phyloP scores from a whole-genome alignment of 2,329 filamentous ascomycete genomes.

The Aspergillus unguis region DNA sequence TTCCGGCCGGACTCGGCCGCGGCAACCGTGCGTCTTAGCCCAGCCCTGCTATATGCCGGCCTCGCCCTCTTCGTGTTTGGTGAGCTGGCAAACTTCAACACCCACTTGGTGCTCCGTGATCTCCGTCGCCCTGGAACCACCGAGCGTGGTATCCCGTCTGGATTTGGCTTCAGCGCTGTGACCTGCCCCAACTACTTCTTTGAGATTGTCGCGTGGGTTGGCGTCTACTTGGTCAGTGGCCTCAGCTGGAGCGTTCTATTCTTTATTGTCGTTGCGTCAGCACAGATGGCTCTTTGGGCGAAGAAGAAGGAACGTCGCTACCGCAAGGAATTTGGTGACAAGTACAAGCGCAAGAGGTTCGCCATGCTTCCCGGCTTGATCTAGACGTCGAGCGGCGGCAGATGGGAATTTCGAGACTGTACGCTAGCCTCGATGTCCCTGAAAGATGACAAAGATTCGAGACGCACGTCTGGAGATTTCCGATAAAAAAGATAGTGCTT shows the following conservation, averaged over 20 bases:
- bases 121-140: slow-evolving; percentile 76
- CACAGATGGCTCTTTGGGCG: slow-evolving; percentile 84
- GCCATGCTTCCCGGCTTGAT: slow-evolving; percentile 76
- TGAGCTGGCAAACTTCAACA: slow-evolving; percentile 74
- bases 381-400: slow-evolving; percentile 40
- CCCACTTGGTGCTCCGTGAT: slow-evolving; percentile 74
- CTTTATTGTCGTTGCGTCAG: slow-evolving; percentile 69
- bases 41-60: slow-evolving; percentile 61
- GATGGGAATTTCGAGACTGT: background rate
- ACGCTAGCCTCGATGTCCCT: background rate
- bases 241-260: slow-evolving; percentile 69
- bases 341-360: slow-evolving; percentile 92
- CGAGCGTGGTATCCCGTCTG: slow-evolving; percentile 81
- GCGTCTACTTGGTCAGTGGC: slow-evolving; percentile 73
- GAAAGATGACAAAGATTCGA: background rate
- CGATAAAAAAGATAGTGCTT: too few relatives aligned
- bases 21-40: slow-evolving; percentile 51
- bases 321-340: slow-evolving; percentile 83
- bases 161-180: slow-evolving; percentile 79
- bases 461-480: background rate
- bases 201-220: slow-evolving; percentile 81
- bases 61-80: slow-evolving; percentile 71
- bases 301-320: slow-evolving; percentile 89
- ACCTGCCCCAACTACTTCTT: slow-evolving; percentile 99
- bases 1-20: slow-evolving; percentile 73